Conservation (phyloP, 2,329 filamentous ascomycete species). For the Aspergillus floridensis region DNA sequence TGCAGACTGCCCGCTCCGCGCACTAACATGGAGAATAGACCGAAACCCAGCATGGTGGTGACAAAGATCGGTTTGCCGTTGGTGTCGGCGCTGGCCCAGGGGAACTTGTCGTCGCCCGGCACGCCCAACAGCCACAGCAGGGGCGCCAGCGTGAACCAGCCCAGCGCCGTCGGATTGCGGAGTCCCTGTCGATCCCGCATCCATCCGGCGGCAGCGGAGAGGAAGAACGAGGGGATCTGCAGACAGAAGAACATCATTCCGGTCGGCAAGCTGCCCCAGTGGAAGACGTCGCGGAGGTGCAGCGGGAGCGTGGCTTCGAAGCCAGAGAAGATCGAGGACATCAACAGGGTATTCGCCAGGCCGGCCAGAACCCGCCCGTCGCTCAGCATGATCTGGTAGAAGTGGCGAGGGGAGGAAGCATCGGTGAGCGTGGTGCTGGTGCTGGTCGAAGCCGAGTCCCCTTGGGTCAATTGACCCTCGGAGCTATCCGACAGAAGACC, state of each 20-base stretch:
- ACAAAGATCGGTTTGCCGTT: constrained; percentile 24
- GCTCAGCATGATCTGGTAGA: constrained; percentile 42
- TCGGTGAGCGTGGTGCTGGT: neutral
- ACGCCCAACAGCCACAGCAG: constrained; percentile 27
- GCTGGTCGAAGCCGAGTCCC: neutral
- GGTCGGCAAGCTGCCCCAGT: constrained; percentile 55
- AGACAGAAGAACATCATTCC: constrained; percentile 58
- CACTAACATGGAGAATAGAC: constrained; percentile 20
- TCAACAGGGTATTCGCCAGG: constrained; percentile 44
- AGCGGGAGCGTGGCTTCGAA: constrained; percentile 58
- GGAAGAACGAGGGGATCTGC: constrained; percentile 56
- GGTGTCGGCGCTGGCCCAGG: constrained; percentile 22
- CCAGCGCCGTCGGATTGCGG: constrained; percentile 20
- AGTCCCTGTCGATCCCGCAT: constrained; percentile 30
- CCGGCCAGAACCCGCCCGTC: constrained; percentile 43
- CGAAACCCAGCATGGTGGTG: constrained; percentile 17
- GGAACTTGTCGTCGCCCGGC: constrained; percentile 22
- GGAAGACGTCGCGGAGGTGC: constrained; percentile 53
- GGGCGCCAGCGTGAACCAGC: constrained; percentile 19
- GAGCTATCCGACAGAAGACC: neutral
- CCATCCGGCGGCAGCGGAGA: constrained; percentile 58
- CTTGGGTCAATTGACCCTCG: neutral
- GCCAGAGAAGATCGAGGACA: constrained; percentile 50
- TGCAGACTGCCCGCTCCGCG: constrained; percentile 28
- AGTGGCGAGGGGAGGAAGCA: constrained; percentile 3